phyloP scores from a whole-genome alignment of 306 rosid species.

The Carpinus viminea region DNA sequence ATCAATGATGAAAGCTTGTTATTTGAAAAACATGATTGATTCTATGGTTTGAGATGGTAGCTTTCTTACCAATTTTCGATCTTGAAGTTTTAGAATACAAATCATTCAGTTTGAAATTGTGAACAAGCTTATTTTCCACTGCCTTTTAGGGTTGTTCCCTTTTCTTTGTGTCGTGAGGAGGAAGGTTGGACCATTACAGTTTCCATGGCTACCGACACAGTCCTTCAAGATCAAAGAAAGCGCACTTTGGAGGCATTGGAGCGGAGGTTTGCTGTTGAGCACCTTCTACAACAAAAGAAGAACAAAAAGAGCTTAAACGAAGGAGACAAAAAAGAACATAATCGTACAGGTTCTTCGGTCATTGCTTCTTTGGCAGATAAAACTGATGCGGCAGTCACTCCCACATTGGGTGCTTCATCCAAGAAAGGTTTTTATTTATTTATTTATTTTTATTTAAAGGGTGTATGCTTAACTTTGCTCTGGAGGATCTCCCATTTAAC shows the following conservation, averaged over 20 bases:
- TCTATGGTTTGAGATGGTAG: not conserved
- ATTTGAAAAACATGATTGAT: not conserved
- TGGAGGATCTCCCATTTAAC: not conserved
- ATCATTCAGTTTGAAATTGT: not conserved
- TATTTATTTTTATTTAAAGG: not conserved
- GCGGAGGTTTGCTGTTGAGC: conserved; percentile 70
- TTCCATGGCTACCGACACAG: conserved; percentile 51
- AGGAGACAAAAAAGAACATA: conserved; percentile 23
- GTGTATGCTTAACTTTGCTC: not conserved
- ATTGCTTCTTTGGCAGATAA: conserved; percentile 22
- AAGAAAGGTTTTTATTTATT: conserved; percentile 50
- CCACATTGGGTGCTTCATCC: conserved; percentile 11
- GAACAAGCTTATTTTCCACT: not conserved
- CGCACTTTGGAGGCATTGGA: conserved; percentile 80
- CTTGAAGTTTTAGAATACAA: not conserved
- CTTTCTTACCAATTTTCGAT: not conserved
- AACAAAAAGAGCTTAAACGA: conserved; percentile 23
- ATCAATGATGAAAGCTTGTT: not conserved
- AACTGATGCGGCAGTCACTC: conserved; percentile 24
- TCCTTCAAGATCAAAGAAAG: conserved; percentile 51
- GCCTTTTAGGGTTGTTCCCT: conserved; percentile 1
- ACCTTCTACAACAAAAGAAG: conserved; percentile 54
- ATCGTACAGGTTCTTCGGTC: conserved; percentile 23
- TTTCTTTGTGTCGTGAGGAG: not conserved
- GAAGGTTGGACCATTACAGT: conserved; percentile 3